phyloP scores from a whole-genome alignment of 2,329 filamentous ascomycete genomes.

The Alternaria alternata region DNA sequence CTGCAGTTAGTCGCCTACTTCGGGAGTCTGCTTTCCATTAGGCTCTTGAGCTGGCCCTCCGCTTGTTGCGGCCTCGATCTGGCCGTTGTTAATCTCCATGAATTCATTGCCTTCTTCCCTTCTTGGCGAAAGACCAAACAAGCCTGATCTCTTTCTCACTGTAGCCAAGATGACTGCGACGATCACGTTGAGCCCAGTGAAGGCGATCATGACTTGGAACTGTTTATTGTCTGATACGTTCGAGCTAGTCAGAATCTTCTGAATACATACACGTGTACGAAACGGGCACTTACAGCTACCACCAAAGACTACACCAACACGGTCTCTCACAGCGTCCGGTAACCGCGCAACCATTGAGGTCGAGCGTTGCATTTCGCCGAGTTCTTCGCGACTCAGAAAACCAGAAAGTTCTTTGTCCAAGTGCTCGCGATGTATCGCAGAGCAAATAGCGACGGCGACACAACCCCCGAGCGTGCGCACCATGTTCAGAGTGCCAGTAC shows the following conservation, averaged over 20 bases:
- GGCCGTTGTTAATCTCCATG: slow-evolving; percentile 5
- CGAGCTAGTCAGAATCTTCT: neutral
- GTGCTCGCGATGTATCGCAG: slow-evolving; percentile 37
- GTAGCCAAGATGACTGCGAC: slow-evolving; percentile 27
- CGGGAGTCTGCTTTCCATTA: neutral
- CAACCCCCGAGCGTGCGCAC: slow-evolving; percentile 43
- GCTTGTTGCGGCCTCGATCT: neutral
- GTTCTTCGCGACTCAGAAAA: slow-evolving; percentile 34
- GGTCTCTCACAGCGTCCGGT: slow-evolving; percentile 20
- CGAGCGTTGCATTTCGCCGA: slow-evolving; percentile 29
- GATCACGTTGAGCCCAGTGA: slow-evolving; percentile 35
- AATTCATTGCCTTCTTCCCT: slow-evolving; percentile 39
- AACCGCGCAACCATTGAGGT: slow-evolving; percentile 25
- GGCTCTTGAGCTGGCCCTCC: neutral
- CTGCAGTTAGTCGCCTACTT: neutral
- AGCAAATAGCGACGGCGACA: slow-evolving; percentile 43
- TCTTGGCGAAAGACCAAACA: slow-evolving; percentile 31
- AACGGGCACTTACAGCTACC: slow-evolving; percentile 23
- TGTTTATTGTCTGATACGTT: slow-evolving; percentile 34
- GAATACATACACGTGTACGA: neutral
- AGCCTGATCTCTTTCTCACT: slow-evolving; percentile 33
- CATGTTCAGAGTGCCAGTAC: slow-evolving; percentile 44
- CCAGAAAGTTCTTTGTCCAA: slow-evolving; percentile 23
- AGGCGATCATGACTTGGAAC: slow-evolving; percentile 41
- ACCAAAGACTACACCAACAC: slow-evolving; percentile 39